These are phyloP conservation scores for Monoraphidium neglectum DNA, from an alignment of 139 green algal genomes.

Conservation along the genomic window DNA sequence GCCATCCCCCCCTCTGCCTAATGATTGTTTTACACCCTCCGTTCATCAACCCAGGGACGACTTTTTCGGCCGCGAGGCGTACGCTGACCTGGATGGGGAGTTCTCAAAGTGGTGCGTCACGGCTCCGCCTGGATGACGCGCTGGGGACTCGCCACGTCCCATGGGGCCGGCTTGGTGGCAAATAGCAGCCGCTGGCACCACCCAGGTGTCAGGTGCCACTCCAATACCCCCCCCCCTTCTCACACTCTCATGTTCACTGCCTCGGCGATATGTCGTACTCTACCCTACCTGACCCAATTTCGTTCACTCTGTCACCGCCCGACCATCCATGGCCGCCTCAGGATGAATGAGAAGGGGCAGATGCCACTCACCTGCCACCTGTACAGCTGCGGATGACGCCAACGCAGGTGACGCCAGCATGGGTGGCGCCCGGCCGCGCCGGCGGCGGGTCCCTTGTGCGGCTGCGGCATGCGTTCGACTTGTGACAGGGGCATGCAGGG, in stretches of 20 bases:
- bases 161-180: no score
- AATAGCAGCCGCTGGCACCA: no score
- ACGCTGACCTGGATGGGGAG: slow-evolving; percentile 2
- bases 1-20: neutral
- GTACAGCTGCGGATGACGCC: slow-evolving; percentile 21
- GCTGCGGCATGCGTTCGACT: neutral
- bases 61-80: slow-evolving; percentile 31
- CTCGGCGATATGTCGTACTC: no score
- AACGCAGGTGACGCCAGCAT: neutral
- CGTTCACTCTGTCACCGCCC: no score
- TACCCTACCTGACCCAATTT: no score
- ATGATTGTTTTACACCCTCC: neutral
- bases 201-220: no score
- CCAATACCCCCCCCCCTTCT: no score
- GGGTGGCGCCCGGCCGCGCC: no score
- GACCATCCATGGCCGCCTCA: no score
- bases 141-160: no score
- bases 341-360: slow-evolving; percentile 31
- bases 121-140: no score
- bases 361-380: slow-evolving; percentile 33
- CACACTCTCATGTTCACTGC: no score
- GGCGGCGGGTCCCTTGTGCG: neutral
- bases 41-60: slow-evolving; percentile 15
- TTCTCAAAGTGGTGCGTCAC: slow-evolving; percentile 30
- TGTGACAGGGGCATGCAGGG: neutral